Percentiles rank a stretch among this genome's conserved stretches.
These are phyloP conservation scores for Colletotrichum shisoi DNA, from an alignment of 2,329 filamentous ascomycete genomes.

Conservation along the genomic window DNA sequence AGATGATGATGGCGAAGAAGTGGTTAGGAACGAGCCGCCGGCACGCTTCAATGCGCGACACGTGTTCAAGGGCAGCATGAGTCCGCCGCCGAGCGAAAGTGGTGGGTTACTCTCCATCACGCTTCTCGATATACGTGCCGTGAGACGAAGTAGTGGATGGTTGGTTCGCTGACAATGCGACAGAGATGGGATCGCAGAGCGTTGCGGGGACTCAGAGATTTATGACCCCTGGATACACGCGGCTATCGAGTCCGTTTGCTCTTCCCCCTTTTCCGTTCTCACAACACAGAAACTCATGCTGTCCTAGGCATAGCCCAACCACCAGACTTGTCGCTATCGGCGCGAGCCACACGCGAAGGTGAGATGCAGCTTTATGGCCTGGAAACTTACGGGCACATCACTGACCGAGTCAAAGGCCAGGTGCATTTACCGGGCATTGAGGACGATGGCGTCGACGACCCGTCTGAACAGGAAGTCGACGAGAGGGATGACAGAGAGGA, in stretches of 20 bases:
- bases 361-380: background rate
- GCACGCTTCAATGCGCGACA: slow-evolving; percentile 27
- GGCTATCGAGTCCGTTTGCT: slow-evolving; percentile 22
- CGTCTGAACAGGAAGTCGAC: slow-evolving; percentile 18
- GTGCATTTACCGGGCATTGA: background rate
- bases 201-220: slow-evolving; percentile 7
- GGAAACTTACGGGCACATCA: background rate
- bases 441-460: slow-evolving; percentile 15
- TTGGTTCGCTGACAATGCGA: background rate
- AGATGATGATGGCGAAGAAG: background rate
- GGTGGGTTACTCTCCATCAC: slow-evolving; percentile 14
- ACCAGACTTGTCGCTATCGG: slow-evolving; percentile 3
- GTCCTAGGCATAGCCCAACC: slow-evolving; percentile 9
- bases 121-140: background rate
- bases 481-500: slow-evolving; percentile 15
- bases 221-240: slow-evolving; percentile 10
- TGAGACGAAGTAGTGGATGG: background rate
- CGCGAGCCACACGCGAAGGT: background rate
- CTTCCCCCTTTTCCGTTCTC: background rate
- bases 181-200: slow-evolving; percentile 32
- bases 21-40: background rate
- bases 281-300: background rate
- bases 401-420: background rate
- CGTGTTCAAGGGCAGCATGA: slow-evolving; percentile 23
- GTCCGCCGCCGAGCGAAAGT: slow-evolving; percentile 32